Evolutionary conservation across 306 rosid species (phyloP).

Genomic region (Dryas alaskensis): DNA sequence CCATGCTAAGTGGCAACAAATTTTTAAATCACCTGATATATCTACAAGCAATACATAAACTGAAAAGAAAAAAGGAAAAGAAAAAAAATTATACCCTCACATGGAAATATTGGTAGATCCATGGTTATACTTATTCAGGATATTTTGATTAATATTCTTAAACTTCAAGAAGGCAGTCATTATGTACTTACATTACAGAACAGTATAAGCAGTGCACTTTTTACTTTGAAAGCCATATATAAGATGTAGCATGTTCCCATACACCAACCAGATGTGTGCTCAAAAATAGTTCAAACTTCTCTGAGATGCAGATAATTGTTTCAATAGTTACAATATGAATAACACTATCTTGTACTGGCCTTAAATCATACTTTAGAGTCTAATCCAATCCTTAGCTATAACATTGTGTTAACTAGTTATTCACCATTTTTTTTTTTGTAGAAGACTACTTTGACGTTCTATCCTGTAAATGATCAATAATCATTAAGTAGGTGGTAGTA

Average conservation of each 20-base stretch:
- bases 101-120: no score
- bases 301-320: background rate
- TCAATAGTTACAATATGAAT: background rate
- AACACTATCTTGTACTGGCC: background rate
- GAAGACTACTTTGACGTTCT: background rate
- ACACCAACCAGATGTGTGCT: background rate
- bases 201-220: background rate
- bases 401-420: background rate
- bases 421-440: background rate
- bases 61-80: background rate
- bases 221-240: background rate
- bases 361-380: background rate
- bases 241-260: background rate
- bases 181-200: background rate
- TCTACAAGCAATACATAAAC: conserved; percentile 10
- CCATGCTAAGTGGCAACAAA: background rate
- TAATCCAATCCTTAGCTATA: background rate
- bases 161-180: background rate
- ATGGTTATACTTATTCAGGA: background rate
- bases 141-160: background rate
- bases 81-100: background rate
- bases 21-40: background rate
- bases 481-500: background rate
- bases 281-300: background rate
- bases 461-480: background rate